phyloP scores from a whole-genome alignment of 768 basidiomycete genomes.

The Trametes villosa region DNA sequence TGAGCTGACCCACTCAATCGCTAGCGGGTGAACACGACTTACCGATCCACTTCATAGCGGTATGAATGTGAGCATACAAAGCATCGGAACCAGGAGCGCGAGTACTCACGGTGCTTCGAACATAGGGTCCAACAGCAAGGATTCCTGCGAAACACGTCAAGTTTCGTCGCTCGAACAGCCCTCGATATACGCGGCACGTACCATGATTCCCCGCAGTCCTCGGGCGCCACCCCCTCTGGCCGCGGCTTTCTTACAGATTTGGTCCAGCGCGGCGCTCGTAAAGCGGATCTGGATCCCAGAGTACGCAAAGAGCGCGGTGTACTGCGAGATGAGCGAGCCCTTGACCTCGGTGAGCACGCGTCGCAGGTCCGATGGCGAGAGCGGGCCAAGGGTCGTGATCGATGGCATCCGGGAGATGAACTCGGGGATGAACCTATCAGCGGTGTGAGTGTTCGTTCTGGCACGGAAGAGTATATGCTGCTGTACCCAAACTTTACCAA shows the following conservation, averaged over 20 bases:
- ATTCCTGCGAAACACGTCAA: constrained; percentile 55
- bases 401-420: constrained; percentile 94
- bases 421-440: constrained; percentile 86
- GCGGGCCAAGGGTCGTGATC: constrained; percentile 80
- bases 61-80: constrained; percentile 9
- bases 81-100: constrained; percentile 6
- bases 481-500: constrained; percentile 80
- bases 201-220: constrained; percentile 89
- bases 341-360: constrained; percentile 92
- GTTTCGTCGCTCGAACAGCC: background rate
- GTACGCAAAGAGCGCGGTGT: constrained; percentile 79
- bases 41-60: constrained; percentile 62
- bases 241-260: constrained; percentile 78
- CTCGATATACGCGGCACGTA: constrained; percentile 31
- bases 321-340: constrained; percentile 90
- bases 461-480: background rate
- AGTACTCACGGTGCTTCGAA: constrained; percentile 84
- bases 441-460: background rate
- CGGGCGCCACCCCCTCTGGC: constrained; percentile 89
- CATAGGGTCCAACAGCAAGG: constrained; percentile 86
- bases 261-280: constrained; percentile 77
- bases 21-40: constrained; percentile 36
- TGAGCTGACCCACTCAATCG: too few relatives aligned
- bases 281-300: constrained; percentile 88
- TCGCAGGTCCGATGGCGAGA: constrained; percentile 81